A percentile compares a stretch with the other conserved stretches of the same genome.
phyloP scores from a whole-genome alignment of 2,329 filamentous ascomycete species.

The Bimuria novae-zelandiae region DNA sequence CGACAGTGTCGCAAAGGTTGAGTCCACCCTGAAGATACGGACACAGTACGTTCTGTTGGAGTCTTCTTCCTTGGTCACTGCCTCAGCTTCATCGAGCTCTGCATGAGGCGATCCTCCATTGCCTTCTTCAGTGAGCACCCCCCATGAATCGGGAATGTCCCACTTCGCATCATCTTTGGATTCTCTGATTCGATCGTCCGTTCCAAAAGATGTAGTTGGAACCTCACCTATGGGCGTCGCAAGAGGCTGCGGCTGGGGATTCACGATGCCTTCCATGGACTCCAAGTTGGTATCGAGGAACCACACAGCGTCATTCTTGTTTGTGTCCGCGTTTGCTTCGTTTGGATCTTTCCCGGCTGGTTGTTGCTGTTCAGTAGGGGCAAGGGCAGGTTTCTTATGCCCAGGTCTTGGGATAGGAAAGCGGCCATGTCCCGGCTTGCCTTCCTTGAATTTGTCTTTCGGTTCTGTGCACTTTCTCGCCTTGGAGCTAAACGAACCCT shows the following conservation, averaged over 20 bases:
- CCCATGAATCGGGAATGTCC: slow-evolving; percentile 97
- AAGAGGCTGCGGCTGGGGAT: slow-evolving; percentile 64
- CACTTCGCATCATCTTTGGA: slow-evolving; percentile 64
- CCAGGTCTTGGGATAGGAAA: slow-evolving; percentile 55
- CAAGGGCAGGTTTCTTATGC: slow-evolving; percentile 35
- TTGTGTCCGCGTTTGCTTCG: slow-evolving; percentile 45
- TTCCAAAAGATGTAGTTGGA: slow-evolving; percentile 54
- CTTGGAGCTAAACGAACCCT: slow-evolving; percentile 28
- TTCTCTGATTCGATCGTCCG: slow-evolving; percentile 37
- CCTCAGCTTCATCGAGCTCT: slow-evolving; percentile 71
- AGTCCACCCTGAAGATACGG: slow-evolving; percentile 90
- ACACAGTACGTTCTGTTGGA: slow-evolving; percentile 78
- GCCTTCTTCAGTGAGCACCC: slow-evolving; percentile 77
- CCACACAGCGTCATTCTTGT: slow-evolving; percentile 66
- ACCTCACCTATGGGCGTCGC: slow-evolving; percentile 64
- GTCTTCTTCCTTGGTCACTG: slow-evolving; percentile 72
- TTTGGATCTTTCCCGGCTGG: slow-evolving; percentile 51
- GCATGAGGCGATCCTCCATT: slow-evolving; percentile 55
- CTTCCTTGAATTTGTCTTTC: slow-evolving; percentile 34
- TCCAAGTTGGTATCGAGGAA: slow-evolving; percentile 85
- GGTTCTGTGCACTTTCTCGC: slow-evolving; percentile 29
- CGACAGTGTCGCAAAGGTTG: slow-evolving; percentile 90
- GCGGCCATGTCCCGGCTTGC: slow-evolving; percentile 48
- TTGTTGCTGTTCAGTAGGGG: slow-evolving; percentile 20
- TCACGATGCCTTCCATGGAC: slow-evolving; percentile 90